Conservation (phyloP, 371 early-diverging fungal species). For the Chytridiales sp. region DNA sequence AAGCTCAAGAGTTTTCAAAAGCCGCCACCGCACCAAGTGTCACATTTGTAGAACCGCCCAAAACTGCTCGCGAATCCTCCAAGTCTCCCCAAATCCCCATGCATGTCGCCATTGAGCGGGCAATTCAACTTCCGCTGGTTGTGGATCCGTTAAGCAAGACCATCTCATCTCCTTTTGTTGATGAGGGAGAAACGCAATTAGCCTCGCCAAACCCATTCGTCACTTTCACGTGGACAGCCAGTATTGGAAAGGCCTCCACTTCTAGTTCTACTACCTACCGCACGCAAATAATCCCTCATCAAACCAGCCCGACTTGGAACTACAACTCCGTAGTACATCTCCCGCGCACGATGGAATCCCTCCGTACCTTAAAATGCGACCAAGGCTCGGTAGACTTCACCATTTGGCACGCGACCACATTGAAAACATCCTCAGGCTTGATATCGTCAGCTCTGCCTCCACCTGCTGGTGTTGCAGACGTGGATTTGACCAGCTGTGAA, state of each 20-base stretch:
- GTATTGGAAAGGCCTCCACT: neutral
- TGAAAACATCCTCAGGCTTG: no score
- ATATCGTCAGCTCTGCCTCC: no score
- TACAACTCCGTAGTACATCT: slow-evolving; percentile 7
- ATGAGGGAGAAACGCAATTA: no score
- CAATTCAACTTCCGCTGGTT: slow-evolving; percentile 28
- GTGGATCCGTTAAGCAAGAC: slow-evolving; percentile 15
- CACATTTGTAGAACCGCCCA: neutral
- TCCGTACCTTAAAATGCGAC: slow-evolving; percentile 14
- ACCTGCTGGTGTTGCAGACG: no score
- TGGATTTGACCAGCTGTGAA: no score
- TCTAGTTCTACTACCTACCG: neutral
- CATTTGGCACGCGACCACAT: slow-evolving; percentile 17
- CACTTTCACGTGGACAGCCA: slow-evolving; percentile 19
- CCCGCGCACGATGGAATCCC: slow-evolving; percentile 11
- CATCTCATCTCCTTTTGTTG: slow-evolving; percentile 24
- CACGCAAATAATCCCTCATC: slow-evolving; percentile 19
- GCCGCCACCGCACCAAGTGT: neutral
- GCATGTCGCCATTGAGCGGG: slow-evolving; percentile 28
- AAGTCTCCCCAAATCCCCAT: slow-evolving; percentile 8
- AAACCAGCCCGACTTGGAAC: slow-evolving; percentile 26
- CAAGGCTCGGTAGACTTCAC: neutral
- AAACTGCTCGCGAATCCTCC: neutral
- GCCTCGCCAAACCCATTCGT: slow-evolving; percentile 30
- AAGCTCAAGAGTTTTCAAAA: neutral